Conservation (phyloP, 495 filamentous ascomycete species). For the Cryomyces minteri region DNA sequence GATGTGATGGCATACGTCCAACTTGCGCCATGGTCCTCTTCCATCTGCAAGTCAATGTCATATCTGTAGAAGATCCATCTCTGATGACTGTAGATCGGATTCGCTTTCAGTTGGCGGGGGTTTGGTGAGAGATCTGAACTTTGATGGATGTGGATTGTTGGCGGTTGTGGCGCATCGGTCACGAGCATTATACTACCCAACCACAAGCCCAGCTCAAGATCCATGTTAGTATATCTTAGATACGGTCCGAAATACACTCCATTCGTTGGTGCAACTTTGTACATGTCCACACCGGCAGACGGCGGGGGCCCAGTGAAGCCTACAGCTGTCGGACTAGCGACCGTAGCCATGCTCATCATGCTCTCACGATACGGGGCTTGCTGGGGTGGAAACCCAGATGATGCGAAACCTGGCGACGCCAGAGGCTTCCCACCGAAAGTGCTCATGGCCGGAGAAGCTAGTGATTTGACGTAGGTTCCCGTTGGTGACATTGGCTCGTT, state of each 20-base stretch:
- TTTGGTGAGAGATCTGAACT: conserved; percentile 84
- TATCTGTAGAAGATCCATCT: conserved; percentile 94
- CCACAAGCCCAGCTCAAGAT: conserved; percentile 82
- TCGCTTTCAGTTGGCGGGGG: conserved; percentile 70
- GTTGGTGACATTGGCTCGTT: conserved; percentile 70
- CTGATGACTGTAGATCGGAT: conserved; percentile 74
- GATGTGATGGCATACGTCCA: conserved; percentile 99
- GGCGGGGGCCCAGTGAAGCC: conserved; percentile 78
- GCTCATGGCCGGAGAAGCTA: conserved; percentile 53
- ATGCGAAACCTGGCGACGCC: conserved; percentile 33
- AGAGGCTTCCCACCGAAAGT: conserved; percentile 51
- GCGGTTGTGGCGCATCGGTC: conserved; percentile 81
- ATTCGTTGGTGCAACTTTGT: conserved; percentile 83
- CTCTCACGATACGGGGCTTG: conserved; percentile 45
- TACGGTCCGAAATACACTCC: conserved; percentile 99
- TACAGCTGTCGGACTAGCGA: conserved; percentile 44
- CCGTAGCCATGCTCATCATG: conserved; percentile 54
- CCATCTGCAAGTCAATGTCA: conserved; percentile 83
- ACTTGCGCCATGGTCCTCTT: conserved; percentile 58
- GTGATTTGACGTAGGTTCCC: conserved; percentile 53
- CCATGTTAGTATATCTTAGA: conserved; percentile 91
- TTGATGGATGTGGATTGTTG: conserved; percentile 90
- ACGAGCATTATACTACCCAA: conserved; percentile 68
- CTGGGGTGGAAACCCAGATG: conserved; percentile 23
- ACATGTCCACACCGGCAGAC: conserved; percentile 71